These are phyloP conservation scores for Trametes hirsuta DNA, from an alignment of 1,284 basidiomycete species.

Conservation along the genomic window DNA sequence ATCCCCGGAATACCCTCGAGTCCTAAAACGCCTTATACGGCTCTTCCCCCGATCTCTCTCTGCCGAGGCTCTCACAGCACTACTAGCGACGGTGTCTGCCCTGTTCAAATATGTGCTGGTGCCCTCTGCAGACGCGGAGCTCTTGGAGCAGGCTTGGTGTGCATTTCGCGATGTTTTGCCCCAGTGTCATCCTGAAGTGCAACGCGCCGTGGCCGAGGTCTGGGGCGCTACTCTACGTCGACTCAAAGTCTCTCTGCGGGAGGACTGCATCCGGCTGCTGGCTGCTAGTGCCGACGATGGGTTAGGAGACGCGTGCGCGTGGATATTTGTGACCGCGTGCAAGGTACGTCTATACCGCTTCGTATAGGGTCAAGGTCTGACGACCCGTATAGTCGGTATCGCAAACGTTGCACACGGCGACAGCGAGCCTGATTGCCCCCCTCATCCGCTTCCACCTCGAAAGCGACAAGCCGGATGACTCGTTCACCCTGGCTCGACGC, in stretches of 20 bases:
- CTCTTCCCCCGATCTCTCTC: conserved; percentile 63
- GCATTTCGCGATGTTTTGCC: conserved; percentile 52
- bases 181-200: conserved; percentile 67
- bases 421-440: conserved; percentile 61
- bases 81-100: conserved; percentile 65
- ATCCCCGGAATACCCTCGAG: conserved; percentile 55
- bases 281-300: conserved; percentile 39
- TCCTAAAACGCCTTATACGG: conserved; percentile 56
- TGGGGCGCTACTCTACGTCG: conserved; percentile 74
- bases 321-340: conserved; percentile 71
- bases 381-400: conserved; percentile 59
- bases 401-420: conserved; percentile 78
- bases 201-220: conserved; percentile 74
- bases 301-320: conserved; percentile 64
- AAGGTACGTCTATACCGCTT: conserved; percentile 50
- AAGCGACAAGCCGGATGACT: conserved; percentile 42
- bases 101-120: conserved; percentile 74
- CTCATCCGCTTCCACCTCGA: conserved; percentile 59
- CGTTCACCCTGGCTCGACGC: conserved; percentile 64
- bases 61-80: conserved; percentile 59
- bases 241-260: conserved; percentile 56
- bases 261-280: conserved; percentile 54
- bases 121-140: conserved; percentile 51
- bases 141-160: conserved; percentile 63
- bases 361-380: not conserved